Conservation (phyloP, 2,329 filamentous ascomycete genomes). For the Arthrobotrys sphaeroides region DNA sequence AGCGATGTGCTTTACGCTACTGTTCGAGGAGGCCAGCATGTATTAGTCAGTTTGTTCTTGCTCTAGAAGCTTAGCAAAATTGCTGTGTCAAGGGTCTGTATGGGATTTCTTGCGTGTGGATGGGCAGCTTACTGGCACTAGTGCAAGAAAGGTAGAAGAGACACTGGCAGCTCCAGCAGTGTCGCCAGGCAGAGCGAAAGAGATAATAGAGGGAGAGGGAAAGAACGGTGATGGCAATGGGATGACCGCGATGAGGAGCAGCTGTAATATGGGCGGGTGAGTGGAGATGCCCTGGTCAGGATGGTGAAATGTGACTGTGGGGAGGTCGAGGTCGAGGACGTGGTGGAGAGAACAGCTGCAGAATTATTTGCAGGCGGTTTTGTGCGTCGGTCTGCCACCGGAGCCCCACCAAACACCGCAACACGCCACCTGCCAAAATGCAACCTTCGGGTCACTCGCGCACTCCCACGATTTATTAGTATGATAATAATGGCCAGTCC, state of each 20-base stretch:
- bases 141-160: not conserved
- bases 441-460: constrained; percentile 32
- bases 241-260: not conserved
- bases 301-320: constrained; percentile 3
- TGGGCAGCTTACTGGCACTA: constrained; percentile 13
- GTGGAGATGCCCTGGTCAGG: constrained; percentile 12
- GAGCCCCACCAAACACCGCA: constrained; percentile 51
- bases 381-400: constrained; percentile 31
- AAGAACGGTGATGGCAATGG: not conserved
- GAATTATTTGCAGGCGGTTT: constrained; percentile 30
- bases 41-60: not conserved
- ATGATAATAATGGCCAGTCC: not conserved
- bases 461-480: too few relatives aligned
- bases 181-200: not conserved
- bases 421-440: constrained; percentile 46
- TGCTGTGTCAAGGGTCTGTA: not conserved
- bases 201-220: not conserved
- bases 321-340: constrained; percentile 12
- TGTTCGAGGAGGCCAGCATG: not conserved
- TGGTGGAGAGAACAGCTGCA: constrained; percentile 11
- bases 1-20: constrained; percentile 14
- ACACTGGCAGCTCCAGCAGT: not conserved
- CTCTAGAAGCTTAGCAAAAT: not conserved
- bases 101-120: not conserved
- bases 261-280: not conserved